Evolutionary conservation across 2,329 filamentous ascomycete species (phyloP), one percentile per base, ranked within the genome.

Genomic region (Pyrenochaeta sp.): DNA sequence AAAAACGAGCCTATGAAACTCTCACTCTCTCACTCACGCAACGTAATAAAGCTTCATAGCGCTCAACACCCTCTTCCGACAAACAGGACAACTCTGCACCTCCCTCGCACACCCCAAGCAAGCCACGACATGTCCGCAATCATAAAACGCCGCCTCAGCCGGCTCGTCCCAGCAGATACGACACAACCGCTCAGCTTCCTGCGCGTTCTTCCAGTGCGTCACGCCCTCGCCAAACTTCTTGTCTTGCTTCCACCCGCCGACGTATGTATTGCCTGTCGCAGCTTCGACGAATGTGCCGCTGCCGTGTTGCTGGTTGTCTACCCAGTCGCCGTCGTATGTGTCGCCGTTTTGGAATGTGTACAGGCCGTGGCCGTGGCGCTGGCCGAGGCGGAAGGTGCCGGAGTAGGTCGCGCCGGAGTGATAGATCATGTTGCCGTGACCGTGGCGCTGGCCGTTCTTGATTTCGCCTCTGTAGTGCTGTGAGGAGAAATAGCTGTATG

Each of bases 341-440:
- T 88, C 88, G 60, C 87, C 87, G 76, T 96, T 86, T 27, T 83
- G 81, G 71, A 86, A 88, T 5, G 81, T 83, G 79, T 88, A 85
- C 12, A 79, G 79, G 50, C 87, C 87, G 50, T 82, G 78, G 22
- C 87, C 86, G 39, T 86, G 81, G 52, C 84, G 84, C 52, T 81
- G 75, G 45, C 81, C 81, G 34, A 84, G 77, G 50, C 81, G 75
- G 69, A 88, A 87, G 5, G 79, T 74, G 19, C 87, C 87, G 15
- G 74, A 77, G 71, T 89, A 89, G 25, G 80, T 82, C 52, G 85
- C 82, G 46, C 85, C 86, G 27, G 79, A 81, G 60, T 83, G 79
- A 60, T 83, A 80, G 63, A 87, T 83, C 61, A 82, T 79, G 27
- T 80, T 83, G 50, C 85, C 85, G 24, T 80, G 75, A 47, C 87